Conservation (phyloP, 2,329 filamentous ascomycete species). For the Phoma herbarum region DNA sequence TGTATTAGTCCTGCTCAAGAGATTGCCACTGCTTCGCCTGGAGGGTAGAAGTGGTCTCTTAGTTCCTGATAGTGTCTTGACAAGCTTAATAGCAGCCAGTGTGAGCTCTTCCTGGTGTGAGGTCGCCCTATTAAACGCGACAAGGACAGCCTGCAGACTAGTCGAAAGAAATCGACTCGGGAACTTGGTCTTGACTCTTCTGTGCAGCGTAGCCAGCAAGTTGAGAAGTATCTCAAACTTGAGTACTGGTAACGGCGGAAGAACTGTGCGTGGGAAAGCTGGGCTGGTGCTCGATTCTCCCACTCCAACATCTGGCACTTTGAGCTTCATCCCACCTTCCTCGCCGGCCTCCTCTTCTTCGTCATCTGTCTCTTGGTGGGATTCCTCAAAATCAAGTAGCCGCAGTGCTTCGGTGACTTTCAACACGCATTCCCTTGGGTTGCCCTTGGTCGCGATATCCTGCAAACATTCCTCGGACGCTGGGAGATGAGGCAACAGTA, state of each 20-base stretch:
- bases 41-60: slow-evolving; percentile 71
- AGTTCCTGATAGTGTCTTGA: slow-evolving; percentile 73
- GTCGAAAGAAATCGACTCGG: slow-evolving; percentile 81
- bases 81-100: slow-evolving; percentile 73
- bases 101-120: slow-evolving; percentile 70
- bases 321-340: slow-evolving; percentile 22
- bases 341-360: slow-evolving; percentile 48
- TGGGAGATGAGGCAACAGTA: slow-evolving; percentile 72
- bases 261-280: slow-evolving; percentile 31
- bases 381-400: slow-evolving; percentile 60
- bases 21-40: slow-evolving; percentile 62
- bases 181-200: slow-evolving; percentile 77
- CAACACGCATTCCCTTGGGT: slow-evolving; percentile 81
- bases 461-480: slow-evolving; percentile 74
- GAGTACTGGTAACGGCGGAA: slow-evolving; percentile 54
- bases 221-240: slow-evolving; percentile 75
- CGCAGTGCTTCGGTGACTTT: slow-evolving; percentile 80
- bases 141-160: slow-evolving; percentile 75
- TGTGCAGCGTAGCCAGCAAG: slow-evolving; percentile 77
- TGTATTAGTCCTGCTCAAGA: slow-evolving; percentile 49
- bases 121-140: slow-evolving; percentile 68
- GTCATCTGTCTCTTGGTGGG: slow-evolving; percentile 65
- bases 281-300: slow-evolving; percentile 47
- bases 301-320: slow-evolving; percentile 35
- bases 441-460: slow-evolving; percentile 78